A percentile compares a stretch with the other conserved stretches of the same genome.
These are phyloP conservation scores for Mycena albidolilacea DNA, from an alignment of 768 basidiomycete species.

Conservation along the genomic window DNA sequence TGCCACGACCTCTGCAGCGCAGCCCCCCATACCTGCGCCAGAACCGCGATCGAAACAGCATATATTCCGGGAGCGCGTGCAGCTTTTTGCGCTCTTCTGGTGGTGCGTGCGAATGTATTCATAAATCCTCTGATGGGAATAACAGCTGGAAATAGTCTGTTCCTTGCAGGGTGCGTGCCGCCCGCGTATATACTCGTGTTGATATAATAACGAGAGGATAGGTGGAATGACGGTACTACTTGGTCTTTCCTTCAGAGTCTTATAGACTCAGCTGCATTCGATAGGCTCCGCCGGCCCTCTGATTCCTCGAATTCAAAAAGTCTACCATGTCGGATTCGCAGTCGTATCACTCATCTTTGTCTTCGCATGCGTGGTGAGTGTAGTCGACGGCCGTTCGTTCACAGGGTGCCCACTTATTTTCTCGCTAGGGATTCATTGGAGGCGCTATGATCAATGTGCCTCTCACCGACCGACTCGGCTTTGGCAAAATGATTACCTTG, in stretches of 20 bases:
- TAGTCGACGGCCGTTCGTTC: conserved; percentile 18
- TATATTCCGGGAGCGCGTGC: conserved; percentile 29
- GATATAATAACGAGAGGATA: not conserved
- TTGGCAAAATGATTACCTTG: conserved; percentile 51
- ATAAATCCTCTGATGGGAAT: not conserved
- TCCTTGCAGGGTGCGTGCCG: conserved; percentile 12
- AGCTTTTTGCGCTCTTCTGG: conserved; percentile 39
- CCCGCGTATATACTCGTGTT: not conserved
- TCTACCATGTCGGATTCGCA: conserved; percentile 51
- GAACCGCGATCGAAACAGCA: conserved; percentile 22
- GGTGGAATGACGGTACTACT: conserved; percentile 29
- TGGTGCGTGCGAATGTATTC: conserved; percentile 16
- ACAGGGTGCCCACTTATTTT: not conserved
- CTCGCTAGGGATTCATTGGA: conserved; percentile 59
- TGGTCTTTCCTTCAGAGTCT: not conserved
- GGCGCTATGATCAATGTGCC: conserved; percentile 64
- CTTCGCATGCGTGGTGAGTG: conserved; percentile 54
- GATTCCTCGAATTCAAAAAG: conserved; percentile 36
- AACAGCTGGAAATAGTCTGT: conserved; percentile 11
- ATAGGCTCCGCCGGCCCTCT: conserved; percentile 32
- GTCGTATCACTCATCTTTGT: conserved; percentile 75
- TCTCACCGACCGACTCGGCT: conserved; percentile 59
- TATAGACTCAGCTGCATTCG: not conserved
- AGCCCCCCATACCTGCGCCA: not conserved
- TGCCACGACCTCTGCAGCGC: too few relatives aligned